These are phyloP conservation scores for Geotrichum restrictum DNA, from an alignment of 1,139 yeast species.

Conservation along the genomic window DNA sequence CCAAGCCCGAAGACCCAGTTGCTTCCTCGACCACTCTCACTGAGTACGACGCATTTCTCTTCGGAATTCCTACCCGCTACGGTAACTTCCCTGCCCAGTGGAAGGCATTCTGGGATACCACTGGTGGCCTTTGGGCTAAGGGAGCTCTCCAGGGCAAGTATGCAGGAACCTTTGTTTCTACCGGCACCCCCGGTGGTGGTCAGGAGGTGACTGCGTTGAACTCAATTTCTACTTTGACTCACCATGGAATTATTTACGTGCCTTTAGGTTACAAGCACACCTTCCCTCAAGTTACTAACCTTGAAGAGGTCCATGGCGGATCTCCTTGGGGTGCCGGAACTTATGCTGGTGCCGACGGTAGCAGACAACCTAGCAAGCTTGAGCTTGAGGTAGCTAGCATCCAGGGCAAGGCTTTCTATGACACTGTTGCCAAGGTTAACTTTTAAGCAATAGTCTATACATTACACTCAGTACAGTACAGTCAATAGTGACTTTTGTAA, in stretches of 20 bases:
- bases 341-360: constrained; percentile 73
- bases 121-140: constrained; percentile 78
- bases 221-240: constrained; percentile 63
- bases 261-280: constrained; percentile 74
- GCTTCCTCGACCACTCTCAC: constrained; percentile 58
- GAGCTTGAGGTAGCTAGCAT: constrained; percentile 60
- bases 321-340: constrained; percentile 91
- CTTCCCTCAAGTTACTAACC: constrained; percentile 54
- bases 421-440: constrained; percentile 40
- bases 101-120: constrained; percentile 75
- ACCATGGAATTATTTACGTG: constrained; percentile 64
- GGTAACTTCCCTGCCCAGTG: constrained; percentile 81
- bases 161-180: constrained; percentile 71
- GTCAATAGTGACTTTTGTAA: too few species aligned
- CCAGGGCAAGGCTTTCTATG: constrained; percentile 65
- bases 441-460: neutral
- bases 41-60: constrained; percentile 68
- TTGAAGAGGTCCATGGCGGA: constrained; percentile 74
- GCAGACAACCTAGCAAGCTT: constrained; percentile 63
- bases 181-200: constrained; percentile 84
- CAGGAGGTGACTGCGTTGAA: constrained; percentile 69
- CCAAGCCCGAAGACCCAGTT: constrained; percentile 64
- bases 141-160: constrained; percentile 74
- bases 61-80: constrained; percentile 80
- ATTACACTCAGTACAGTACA: too few species aligned